Conservation (phyloP, 1,139 yeast genomes). For the Kodamaea ohmeri region DNA sequence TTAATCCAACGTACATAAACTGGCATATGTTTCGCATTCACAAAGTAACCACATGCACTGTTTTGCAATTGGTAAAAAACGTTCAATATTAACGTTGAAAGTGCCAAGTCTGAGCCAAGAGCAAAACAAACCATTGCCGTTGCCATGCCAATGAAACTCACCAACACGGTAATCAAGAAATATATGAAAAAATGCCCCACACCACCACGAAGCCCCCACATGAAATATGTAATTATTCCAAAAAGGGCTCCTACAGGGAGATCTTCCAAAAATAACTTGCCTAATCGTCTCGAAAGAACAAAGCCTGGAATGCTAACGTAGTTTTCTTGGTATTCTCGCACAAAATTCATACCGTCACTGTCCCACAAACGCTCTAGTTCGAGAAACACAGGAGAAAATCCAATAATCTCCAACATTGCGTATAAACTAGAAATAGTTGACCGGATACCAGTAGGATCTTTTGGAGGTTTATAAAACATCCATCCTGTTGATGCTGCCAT, state of each 20-base stretch:
- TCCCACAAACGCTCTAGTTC: conserved; percentile 24
- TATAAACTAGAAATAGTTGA: conserved; percentile 21
- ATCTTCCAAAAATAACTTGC: conserved; percentile 22
- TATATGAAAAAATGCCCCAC: conserved; percentile 20
- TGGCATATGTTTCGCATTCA: conserved; percentile 25
- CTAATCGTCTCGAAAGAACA: conserved; percentile 21
- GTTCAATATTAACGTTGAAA: conserved; percentile 19
- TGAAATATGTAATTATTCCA: conserved; percentile 22
- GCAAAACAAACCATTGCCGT: conserved; percentile 23
- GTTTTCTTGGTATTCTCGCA: conserved; percentile 23
- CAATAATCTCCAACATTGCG: conserved; percentile 23
- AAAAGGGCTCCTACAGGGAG: conserved; percentile 22
- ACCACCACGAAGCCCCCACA: conserved; percentile 25
- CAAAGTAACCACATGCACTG: conserved; percentile 27
- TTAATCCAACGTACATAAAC: conserved; percentile 28
- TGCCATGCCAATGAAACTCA: conserved; percentile 22
- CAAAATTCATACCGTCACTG: conserved; percentile 22
- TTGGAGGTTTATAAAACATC: conserved; percentile 21
- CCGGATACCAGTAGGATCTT: conserved; percentile 22
- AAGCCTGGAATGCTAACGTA: conserved; percentile 23
- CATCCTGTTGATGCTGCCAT: conserved; percentile 22
- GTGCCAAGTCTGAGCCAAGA: conserved; percentile 19
- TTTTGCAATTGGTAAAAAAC: conserved; percentile 25
- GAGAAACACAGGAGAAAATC: conserved; percentile 24
- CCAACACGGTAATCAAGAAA: conserved; percentile 19